Evolutionary conservation across 148 eudicot species (phyloP).

Genomic region (Selenicereus undatus): DNA sequence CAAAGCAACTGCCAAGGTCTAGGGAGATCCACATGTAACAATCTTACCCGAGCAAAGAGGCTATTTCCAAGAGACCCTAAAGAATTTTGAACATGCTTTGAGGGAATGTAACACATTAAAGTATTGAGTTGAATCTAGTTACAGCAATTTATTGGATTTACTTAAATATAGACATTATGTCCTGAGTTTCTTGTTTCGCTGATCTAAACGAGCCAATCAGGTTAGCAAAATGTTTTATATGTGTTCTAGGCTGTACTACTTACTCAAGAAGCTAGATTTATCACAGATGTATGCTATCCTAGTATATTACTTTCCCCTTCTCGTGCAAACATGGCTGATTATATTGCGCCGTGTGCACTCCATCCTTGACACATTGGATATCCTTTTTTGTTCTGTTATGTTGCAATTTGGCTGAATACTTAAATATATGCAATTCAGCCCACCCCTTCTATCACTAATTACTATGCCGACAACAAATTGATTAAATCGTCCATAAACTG

Average conservation of each 20-base stretch:
- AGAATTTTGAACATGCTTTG: too few species aligned
- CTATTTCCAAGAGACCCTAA: too few species aligned
- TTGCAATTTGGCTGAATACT: neutral
- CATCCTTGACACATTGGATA: neutral
- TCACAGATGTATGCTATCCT: neutral
- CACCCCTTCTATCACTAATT: neutral
- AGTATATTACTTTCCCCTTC: neutral
- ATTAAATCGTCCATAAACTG: neutral
- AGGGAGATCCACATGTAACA: too few species aligned
- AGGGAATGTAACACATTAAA: too few species aligned
- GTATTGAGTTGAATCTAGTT: too few species aligned
- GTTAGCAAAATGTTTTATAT: too few species aligned
- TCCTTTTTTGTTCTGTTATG: neutral
- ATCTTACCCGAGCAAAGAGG: too few species aligned
- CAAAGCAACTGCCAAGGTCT: too few species aligned
- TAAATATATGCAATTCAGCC: neutral
- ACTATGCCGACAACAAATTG: neutral
- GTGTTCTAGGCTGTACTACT: neutral
- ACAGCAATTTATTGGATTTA: too few species aligned
- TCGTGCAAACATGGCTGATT: neutral
- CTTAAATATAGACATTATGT: too few species aligned
- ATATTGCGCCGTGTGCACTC: neutral
- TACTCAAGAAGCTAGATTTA: neutral
- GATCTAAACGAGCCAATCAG: too few species aligned
- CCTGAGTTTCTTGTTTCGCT: too few species aligned